Base-by-base conservation (phyloP, 2,329 filamentous ascomycete genomes). In the Botrytis sinoallii region DNA sequence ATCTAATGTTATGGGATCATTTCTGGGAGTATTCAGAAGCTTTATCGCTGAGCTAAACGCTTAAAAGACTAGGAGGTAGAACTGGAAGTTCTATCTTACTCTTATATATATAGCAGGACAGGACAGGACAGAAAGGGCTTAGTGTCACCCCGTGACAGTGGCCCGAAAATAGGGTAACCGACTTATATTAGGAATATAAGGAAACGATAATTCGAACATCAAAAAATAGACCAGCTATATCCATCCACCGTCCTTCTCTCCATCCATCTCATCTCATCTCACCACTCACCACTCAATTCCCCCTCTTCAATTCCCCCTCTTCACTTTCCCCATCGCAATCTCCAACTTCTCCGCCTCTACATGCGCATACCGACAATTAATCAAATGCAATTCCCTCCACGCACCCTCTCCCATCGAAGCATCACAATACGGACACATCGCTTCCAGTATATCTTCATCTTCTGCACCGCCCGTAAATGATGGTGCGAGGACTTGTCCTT, bases 291-390 rank as follows among this genome's bases (percentile, higher is more conserved):
- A 22, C n/a, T 22, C 35, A 44, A 4, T 12, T 14, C 29, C 44
- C 20, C 14, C 4, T 64, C 44, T 20, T 7, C 71, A 25, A 4
- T 12, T 14, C 29, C 44, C 20, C 14, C 4, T 64, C 44, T 20
- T 7, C 71, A 25, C 40, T n/a, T 14, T 16, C 7, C 3, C 38
- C n/a, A 4, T 72, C 14, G 8, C 35, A 2, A 4, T 44, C 38
- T 66, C n/a, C 38, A 63, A 63, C 32, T 12, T 70, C 40, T 63
- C 44, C 0, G 40, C 42, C 35, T 75, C 74, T 0, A 57, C n/a
- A 8, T 64, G 63, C 2, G 74, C 74, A 64, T 66, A 73, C n/a
- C 64, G n/a, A 35, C 71, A 75, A 14, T 71, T 35, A 5, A 75
- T 35, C 35, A 71, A 6, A 63, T 75, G 74, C 38, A 73, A 68